Percentiles rank a stretch among this genome's conserved stretches.
Conservation (phyloP, 805 yeast genomes). For the Metschnikowia proteae region DNA sequence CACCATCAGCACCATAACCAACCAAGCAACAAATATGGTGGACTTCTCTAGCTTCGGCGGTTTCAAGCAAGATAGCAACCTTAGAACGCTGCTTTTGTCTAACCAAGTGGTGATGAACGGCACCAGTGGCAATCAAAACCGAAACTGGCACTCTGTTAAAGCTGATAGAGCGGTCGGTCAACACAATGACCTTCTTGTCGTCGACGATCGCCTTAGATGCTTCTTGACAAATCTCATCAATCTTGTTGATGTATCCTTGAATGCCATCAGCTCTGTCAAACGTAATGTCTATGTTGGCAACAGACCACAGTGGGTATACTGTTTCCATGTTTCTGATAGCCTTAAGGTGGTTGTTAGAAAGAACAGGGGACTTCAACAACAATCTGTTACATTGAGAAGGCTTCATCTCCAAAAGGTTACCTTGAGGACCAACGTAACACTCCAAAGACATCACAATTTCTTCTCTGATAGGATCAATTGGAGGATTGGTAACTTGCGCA, state of each 20-base stretch:
- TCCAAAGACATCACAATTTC: constrained; percentile 95
- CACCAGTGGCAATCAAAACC: constrained; percentile 89
- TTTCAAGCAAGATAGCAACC: constrained; percentile 86
- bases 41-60: constrained; percentile 97
- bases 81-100: constrained; percentile 94
- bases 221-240: constrained; percentile 82
- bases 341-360: constrained; percentile 65
- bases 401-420: constrained; percentile 88
- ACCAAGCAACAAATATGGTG: constrained; percentile 92
- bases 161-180: constrained; percentile 66
- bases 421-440: constrained; percentile 98
- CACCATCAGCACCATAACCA: constrained; percentile 97
- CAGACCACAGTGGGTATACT: constrained; percentile 85
- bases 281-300: constrained; percentile 80
- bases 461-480: constrained; percentile 97
- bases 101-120: constrained; percentile 94
- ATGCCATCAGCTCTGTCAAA: constrained; percentile 80
- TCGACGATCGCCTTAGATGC: constrained; percentile 82
- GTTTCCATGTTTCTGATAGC: constrained; percentile 70
- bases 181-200: constrained; percentile 67
- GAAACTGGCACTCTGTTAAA: constrained; percentile 73
- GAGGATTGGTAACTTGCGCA: constrained; percentile 98
- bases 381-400: constrained; percentile 89
- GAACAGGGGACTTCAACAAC: constrained; percentile 75
- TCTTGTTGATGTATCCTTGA: constrained; percentile 76